phyloP scores from a whole-genome alignment of 768 basidiomycete species.

The Baorangia bicolor region DNA sequence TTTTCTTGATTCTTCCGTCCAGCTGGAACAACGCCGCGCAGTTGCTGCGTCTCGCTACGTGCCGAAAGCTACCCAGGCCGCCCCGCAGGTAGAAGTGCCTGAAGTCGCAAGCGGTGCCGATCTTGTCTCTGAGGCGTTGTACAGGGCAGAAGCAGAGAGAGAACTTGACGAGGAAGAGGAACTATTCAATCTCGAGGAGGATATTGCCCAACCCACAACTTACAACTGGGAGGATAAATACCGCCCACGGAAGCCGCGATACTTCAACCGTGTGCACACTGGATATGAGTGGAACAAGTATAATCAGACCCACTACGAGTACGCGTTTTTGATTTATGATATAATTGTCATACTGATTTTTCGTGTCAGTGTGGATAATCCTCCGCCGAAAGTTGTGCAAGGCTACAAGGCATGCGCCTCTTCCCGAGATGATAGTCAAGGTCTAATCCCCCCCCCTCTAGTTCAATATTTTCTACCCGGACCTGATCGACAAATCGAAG shows the following conservation, averaged over 20 bases:
- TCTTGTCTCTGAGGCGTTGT: slow-evolving; percentile 86
- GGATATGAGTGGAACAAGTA: slow-evolving; percentile 99
- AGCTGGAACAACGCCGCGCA: slow-evolving; percentile 74
- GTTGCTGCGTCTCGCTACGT: slow-evolving; percentile 89
- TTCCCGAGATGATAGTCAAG: neutral
- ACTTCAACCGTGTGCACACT: slow-evolving; percentile 98
- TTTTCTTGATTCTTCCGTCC: slow-evolving; percentile 3
- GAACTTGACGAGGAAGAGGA: slow-evolving; percentile 97
- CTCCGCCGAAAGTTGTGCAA: slow-evolving; percentile 98
- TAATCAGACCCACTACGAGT: slow-evolving; percentile 99
- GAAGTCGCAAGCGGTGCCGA: slow-evolving; percentile 65
- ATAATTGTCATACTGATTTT: slow-evolving; percentile 6
- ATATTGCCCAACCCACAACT: slow-evolving; percentile 74
- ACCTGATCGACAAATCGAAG: slow-evolving; percentile 97
- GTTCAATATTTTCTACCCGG: slow-evolving; percentile 99
- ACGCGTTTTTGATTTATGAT: slow-evolving; percentile 13
- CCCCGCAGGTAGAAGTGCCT: slow-evolving; percentile 54
- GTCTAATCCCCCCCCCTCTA: slow-evolving; percentile 28
- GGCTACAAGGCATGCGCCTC: slow-evolving; percentile 77
- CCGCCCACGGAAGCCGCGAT: slow-evolving; percentile 92
- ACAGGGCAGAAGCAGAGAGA: slow-evolving; percentile 87
- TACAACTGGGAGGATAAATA: slow-evolving; percentile 99
- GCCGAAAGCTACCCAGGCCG: slow-evolving; percentile 64
- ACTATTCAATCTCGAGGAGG: slow-evolving; percentile 90
- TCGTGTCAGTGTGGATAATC: slow-evolving; percentile 83